Base-by-base conservation (phyloP, 805 yeast genomes). In the Kregervanrija pseudodelftensis region DNA sequence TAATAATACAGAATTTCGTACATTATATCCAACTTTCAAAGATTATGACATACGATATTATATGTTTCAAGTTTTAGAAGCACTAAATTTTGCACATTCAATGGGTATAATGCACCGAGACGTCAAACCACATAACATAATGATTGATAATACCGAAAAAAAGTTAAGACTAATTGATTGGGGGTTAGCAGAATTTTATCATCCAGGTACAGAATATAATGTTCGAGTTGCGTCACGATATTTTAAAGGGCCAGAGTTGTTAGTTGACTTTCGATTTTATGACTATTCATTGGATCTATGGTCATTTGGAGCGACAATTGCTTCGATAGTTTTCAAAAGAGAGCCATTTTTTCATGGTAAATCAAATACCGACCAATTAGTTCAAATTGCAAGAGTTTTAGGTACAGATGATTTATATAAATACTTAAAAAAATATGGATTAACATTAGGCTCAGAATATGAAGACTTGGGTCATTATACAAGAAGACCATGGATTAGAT, bases 101-200 rank as follows among this genome's bases (percentile, higher is more conserved):
- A 85, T 85, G 88, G 97, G 97, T 16, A 87, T 90, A 49, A 89
- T 90, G 80, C 97, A 90, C 60, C 74, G 97, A 61, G 97, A 90
- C 65, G 96, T 90, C 45, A 90, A 90, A 64, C 97, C 97, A 10
- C 95, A 90, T 58, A 90, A 90, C 64, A 85, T 90, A 51, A 90
- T 90, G 96, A 90, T 90, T 54, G 96, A 90, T 63, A 96, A 86
- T 44, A 68, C 73, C 48, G 74, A 72, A 49, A 79, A 68, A 63
- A 79, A 76, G 57, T 67, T 90, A 54, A 76, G 95, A 51, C 74
- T 89, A 51, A 89, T 90, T 44, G 97, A 90, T 65, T 90, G 96
- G 96, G 97, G 97, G 8, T 68, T 90, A 42, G 96, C 97, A 8
- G 97, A 90, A 63, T 89, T 87, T 60, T 89, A 89, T 59, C 96